A percentile compares a stretch with the other conserved stretches of the same genome.
phyloP scores from a whole-genome alignment of 176 grass and related monocot genomes.

The Oryza glaberrima region DNA sequence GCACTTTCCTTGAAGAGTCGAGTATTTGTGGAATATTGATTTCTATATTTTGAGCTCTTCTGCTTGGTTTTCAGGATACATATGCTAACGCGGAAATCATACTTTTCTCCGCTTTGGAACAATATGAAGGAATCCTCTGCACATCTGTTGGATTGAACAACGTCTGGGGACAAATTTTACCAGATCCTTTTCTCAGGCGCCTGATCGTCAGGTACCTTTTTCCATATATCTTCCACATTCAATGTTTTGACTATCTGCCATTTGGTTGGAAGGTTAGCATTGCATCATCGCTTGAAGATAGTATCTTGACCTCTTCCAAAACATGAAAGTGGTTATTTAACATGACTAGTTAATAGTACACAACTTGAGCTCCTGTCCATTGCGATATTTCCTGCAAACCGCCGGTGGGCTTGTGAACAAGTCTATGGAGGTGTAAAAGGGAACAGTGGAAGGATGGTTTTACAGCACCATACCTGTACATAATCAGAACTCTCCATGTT shows the following conservation, averaged over 20 bases:
- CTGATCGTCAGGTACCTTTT: conserved; percentile 78
- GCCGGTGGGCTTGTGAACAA: not conserved
- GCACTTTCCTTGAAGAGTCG: conserved; percentile 38
- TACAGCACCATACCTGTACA: not conserved
- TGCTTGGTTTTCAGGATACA: conserved; percentile 62
- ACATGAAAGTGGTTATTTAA: not conserved
- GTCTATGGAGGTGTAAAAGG: not conserved
- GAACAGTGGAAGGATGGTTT: not conserved
- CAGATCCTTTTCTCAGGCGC: conserved; percentile 85
- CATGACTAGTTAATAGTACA: not conserved
- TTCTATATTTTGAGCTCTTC: conserved; percentile 13
- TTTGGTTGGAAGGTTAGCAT: conserved; percentile 19
- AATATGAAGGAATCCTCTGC: conserved; percentile 81
- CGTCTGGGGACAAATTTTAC: conserved; percentile 90
- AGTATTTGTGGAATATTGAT: conserved; percentile 11
- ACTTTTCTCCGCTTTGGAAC: conserved; percentile 80
- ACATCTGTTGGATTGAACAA: conserved; percentile 66
- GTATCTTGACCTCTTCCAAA: not conserved
- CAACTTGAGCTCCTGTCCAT: not conserved
- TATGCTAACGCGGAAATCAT: conserved; percentile 67
- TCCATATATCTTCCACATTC: conserved; percentile 9
- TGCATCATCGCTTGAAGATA: not conserved
- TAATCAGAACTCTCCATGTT: not conserved
- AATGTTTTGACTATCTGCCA: not conserved
- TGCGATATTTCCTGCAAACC: conserved; percentile 4